Base-by-base conservation (phyloP, 2,329 filamentous ascomycete genomes). In the Talaromyces sp. region DNA sequence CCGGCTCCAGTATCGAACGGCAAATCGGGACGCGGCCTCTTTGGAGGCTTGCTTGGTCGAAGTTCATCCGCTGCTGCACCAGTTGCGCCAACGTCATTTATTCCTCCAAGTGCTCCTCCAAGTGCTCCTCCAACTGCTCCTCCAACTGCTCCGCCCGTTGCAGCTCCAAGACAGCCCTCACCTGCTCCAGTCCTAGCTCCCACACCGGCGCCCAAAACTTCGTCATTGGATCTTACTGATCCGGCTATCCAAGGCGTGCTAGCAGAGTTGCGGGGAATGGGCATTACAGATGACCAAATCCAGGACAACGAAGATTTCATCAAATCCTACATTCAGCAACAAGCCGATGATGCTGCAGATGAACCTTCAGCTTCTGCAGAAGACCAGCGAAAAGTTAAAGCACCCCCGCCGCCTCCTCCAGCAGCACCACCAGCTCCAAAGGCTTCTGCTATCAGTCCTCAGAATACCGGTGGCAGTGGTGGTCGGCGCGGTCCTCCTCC, bases 271-370 rank as follows among this genome's bases (percentile, higher is more conserved):
- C 69, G 84, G 65, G 77, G 79, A 22, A 87, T 88, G 84, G 87
- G 87, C 49, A 88, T 89, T 58, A 88, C 85, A 1, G 84, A 87
- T 68, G 86, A 88, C 67, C 84, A 88, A 72, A 87, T 89, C 60
- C 84, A 84, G 62, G 82, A 88, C 65, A 87, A 89, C 70, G 82
- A 84, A 2, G 86, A 87, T 60, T 89, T 89, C 67, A 89, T 89
- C 73, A 87, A 86, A 74, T 77, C 81, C 61, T 89, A 88, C 68
- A 85, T 88, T 65, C 84, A 86, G 69, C 84, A 85, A 68, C 85
- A 87, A 71, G 79, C 80, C 28, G 79, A 78, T 58, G 81, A 78
- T 62, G 75, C 62, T 17, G 67, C 62, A n/a, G 67, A 66, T 17
- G 75, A 78, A 53, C 76, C 78, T 49, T 78, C 81, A 53, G 68